Percentiles rank a stretch among this genome's conserved stretches.
phyloP scores from a whole-genome alignment of 129 eudicot species.

The Saposhnikovia divaricata region DNA sequence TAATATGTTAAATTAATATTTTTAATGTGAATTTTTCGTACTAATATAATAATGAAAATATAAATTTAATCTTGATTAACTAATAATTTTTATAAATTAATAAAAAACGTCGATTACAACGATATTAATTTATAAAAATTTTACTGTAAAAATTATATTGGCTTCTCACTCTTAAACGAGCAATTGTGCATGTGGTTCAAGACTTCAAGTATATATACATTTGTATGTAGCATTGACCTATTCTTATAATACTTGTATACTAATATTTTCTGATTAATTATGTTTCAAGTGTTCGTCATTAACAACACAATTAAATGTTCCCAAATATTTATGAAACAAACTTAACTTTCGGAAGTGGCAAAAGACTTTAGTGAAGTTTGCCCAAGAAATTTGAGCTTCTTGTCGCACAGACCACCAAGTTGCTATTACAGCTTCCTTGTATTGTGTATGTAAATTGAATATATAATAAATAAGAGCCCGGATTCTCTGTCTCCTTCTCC shows the following conservation, averaged over 20 bases:
- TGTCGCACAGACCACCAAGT: neutral
- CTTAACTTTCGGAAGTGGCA: constrained; percentile 11
- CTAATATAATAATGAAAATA: too few relatives aligned
- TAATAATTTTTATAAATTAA: too few relatives aligned
- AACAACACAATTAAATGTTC: neutral
- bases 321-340: neutral
- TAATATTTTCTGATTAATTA: neutral
- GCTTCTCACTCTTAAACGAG: too few relatives aligned
- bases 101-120: too few relatives aligned
- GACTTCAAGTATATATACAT: too few relatives aligned
- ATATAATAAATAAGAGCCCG: neutral
- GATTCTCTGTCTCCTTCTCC: too few relatives aligned
- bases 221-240: neutral
- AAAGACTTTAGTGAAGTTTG: constrained; percentile 4
- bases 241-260: neutral
- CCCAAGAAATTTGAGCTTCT: neutral
- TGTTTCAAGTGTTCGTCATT: neutral
- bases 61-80: too few relatives aligned
- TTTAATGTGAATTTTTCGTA: too few relatives aligned
- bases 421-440: constrained; percentile 1
- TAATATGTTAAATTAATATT: too few relatives aligned
- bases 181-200: too few relatives aligned
- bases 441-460: neutral
- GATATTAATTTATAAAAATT: too few relatives aligned
- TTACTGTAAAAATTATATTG: too few relatives aligned